Conservation (phyloP, 805 yeast species). For the Starmerella stigmatis region DNA sequence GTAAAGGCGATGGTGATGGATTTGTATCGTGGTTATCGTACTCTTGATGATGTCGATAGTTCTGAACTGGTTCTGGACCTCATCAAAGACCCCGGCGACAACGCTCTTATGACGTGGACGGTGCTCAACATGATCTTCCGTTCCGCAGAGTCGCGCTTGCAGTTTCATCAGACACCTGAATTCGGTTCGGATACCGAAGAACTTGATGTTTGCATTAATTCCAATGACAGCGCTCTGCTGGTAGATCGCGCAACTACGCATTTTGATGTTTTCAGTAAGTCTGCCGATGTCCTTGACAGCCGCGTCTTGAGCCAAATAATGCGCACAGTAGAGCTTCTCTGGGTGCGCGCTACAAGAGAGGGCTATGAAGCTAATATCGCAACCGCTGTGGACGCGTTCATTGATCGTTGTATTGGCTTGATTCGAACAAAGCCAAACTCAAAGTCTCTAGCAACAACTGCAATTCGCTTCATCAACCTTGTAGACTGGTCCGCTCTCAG, state of each 20-base stretch:
- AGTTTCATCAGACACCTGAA: not conserved
- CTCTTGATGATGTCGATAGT: not conserved
- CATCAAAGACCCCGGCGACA: not conserved
- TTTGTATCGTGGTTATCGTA: slow-evolving; percentile 2
- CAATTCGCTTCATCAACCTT: slow-evolving; percentile 1
- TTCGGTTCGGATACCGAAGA: not conserved
- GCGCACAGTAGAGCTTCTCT: slow-evolving; percentile 1
- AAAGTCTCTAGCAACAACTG: not conserved
- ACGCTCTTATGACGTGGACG: slow-evolving; percentile 3
- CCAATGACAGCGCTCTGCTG: not conserved
- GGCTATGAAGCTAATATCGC: not conserved
- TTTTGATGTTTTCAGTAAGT: slow-evolving; percentile 5
- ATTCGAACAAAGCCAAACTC: slow-evolving; percentile 1
- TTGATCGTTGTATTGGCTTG: not conserved
- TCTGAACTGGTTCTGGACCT: not conserved
- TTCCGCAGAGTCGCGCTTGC: not conserved
- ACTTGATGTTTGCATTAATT: not conserved
- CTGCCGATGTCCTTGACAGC: slow-evolving; percentile 1
- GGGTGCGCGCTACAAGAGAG: not conserved
- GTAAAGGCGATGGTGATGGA: not conserved
- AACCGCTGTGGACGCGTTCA: not conserved
- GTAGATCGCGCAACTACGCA: not conserved
- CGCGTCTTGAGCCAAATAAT: slow-evolving; percentile 5
- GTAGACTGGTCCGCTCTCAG: not conserved
- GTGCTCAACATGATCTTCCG: not conserved